Conservation (phyloP, 2,329 filamentous ascomycete genomes). For the Capronia epimyces region DNA sequence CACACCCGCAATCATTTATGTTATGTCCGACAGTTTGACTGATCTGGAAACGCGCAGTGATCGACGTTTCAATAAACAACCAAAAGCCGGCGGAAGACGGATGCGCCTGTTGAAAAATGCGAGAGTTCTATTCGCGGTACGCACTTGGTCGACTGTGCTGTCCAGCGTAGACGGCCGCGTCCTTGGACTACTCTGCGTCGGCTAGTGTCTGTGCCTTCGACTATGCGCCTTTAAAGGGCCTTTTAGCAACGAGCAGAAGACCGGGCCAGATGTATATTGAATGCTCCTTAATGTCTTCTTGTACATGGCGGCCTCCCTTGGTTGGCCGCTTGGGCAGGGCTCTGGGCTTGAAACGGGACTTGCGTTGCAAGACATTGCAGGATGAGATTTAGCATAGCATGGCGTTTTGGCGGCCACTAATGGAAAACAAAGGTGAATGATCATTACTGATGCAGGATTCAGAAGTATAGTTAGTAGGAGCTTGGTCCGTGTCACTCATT, state of each 20-base stretch:
- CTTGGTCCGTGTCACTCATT: background rate
- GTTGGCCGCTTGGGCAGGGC: background rate
- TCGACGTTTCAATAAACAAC: conserved; percentile 29
- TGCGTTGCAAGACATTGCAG: background rate
- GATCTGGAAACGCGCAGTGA: conserved; percentile 20
- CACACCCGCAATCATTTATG: background rate
- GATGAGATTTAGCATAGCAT: conserved; percentile 21
- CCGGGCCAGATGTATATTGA: conserved; percentile 1
- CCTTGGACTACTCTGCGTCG: background rate
- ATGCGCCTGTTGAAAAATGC: conserved; percentile 24
- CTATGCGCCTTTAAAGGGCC: no score
- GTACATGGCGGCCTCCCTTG: background rate
- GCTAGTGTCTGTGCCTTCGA: background rate
- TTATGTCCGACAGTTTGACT: background rate
- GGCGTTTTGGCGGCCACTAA: conserved; percentile 16
- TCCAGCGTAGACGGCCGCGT: background rate
- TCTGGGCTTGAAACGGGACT: background rate
- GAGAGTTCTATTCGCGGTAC: background rate
- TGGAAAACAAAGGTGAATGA: conserved; percentile 4
- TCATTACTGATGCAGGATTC: background rate
- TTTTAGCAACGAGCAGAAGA: no score
- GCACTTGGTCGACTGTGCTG: no score
- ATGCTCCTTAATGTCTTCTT: background rate
- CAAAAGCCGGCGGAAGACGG: conserved; percentile 26
- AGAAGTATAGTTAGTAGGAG: background rate